These are phyloP conservation scores for Microbotryomycetes sp. DNA, from an alignment of 1,284 basidiomycete species.

Conservation along the genomic window DNA sequence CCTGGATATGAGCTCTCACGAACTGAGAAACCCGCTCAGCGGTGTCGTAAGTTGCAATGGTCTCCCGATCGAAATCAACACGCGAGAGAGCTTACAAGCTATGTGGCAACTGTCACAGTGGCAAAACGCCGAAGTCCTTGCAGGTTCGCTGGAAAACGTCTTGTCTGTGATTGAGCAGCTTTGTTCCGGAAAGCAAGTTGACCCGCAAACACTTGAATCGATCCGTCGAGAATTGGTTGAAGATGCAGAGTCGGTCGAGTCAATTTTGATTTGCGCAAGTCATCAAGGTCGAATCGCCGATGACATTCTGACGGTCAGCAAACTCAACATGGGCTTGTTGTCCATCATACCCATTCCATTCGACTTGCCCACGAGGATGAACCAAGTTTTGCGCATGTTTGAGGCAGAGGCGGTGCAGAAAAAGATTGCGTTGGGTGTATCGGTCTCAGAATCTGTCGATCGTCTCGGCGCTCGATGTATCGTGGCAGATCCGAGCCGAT, in stretches of 20 bases:
- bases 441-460: conserved; percentile 17
- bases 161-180: conserved; percentile 19
- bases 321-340: conserved; percentile 34
- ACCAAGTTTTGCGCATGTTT: conserved; percentile 31
- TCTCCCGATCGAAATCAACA: no score
- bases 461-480: conserved; percentile 13
- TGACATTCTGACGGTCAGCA: conserved; percentile 36
- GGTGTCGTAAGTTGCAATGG: not conserved
- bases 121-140: conserved; percentile 34
- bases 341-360: conserved; percentile 24
- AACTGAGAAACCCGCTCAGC: conserved; percentile 13
- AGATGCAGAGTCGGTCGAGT: conserved; percentile 37
- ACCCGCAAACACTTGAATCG: conserved; percentile 3
- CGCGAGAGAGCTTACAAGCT: no score
- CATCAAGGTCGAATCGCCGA: conserved; percentile 36
- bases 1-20: conserved; percentile 28
- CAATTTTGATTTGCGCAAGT: conserved; percentile 35
- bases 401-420: conserved; percentile 29
- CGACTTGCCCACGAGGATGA: conserved; percentile 20
- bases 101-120: no score
- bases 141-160: conserved; percentile 26
- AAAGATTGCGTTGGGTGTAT: conserved; percentile 22
- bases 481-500: conserved; percentile 30
- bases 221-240: conserved; percentile 34
- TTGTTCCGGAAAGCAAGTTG: conserved; percentile 3